Evolutionary conservation across 148 eudicot genomes (phyloP), one percentile per base, ranked within the genome.

Genomic region (Selenicereus undatus): DNA sequence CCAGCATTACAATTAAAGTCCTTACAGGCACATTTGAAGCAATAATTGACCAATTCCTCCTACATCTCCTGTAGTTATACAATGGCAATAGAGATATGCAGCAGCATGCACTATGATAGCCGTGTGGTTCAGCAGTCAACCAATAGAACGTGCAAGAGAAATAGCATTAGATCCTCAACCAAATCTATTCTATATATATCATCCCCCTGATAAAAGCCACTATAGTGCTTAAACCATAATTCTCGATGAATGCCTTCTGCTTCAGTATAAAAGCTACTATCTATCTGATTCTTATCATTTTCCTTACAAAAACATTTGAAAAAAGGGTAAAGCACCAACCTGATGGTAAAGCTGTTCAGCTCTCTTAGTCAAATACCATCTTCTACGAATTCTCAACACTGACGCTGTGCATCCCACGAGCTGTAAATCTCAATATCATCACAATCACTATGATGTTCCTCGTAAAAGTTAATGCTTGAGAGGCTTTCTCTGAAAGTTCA

Each of bases 341-440:
- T 95, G 90, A 74, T 86, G 87, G 85, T 95, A 96, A 65, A 96
- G 91, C 81, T 96, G 88, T 83, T 92, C 99, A 68, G 93, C 91
- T 88, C 91, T 91, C 77, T 80, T 87, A 64, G 91, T 83, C 84
- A 92, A 89, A 42, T 85, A 82, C 84, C 83, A 85, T 85, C 90
- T 91, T 78, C 86, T 85, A 58, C 89, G 91, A 80, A 89, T 76
- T 86, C 84, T 93, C 66, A 79, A 80, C 68, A 91, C 51, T 65
- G 86, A 52, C 68, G 85, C 68, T 65, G 81, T 81, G 89, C 89
- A 83, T 82, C 89, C 93, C 69, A 85, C 54, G 30, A 96, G 84
- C 98, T 96, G 95, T 76, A 88, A 86, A 92, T 42, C 77, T 84
- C 82, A 88, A 85, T 71, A 68, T 79, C 64, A 85, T 88, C 87